Evolutionary conservation across 129 eudicot species (phyloP).

Genomic region (Erigeron canadensis): DNA sequence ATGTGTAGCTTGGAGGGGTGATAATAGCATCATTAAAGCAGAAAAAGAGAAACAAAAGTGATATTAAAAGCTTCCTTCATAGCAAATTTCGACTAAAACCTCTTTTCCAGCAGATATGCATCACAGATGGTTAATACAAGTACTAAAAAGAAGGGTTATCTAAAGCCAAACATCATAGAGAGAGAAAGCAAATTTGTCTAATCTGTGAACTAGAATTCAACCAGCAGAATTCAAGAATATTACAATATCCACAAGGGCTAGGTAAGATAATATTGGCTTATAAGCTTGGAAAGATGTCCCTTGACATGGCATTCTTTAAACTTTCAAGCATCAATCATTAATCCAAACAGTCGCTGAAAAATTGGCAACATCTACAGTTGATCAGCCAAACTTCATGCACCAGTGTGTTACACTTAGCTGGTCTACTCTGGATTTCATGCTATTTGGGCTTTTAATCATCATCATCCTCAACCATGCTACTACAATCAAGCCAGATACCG

Average conservation of each 20-base stretch:
- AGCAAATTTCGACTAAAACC: too few species aligned
- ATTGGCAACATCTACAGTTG: conserved; percentile 29
- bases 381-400: conserved; percentile 29
- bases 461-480: conserved; percentile 2
- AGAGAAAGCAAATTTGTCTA: conserved; percentile 6
- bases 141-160: conserved; percentile 6
- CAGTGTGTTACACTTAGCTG: conserved; percentile 3
- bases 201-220: conserved; percentile 25
- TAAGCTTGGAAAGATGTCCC: background rate
- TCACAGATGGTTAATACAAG: background rate
- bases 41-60: too few species aligned
- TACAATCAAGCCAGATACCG: conserved; percentile 75
- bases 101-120: background rate
- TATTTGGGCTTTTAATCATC: conserved; percentile 8
- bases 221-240: conserved; percentile 22
- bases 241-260: conserved; percentile 26
- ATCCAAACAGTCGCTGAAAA: conserved; percentile 26
- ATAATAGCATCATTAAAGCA: too few species aligned
- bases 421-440: conserved; percentile 23
- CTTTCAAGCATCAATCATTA: conserved; percentile 26
- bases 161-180: conserved; percentile 20
- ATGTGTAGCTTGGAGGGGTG: too few species aligned
- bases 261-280: conserved; percentile 23
- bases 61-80: too few species aligned
- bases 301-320: background rate